These are phyloP conservation scores for Didymosphaeria variabile DNA, from an alignment of 2,329 filamentous ascomycete species.

Conservation along the genomic window DNA sequence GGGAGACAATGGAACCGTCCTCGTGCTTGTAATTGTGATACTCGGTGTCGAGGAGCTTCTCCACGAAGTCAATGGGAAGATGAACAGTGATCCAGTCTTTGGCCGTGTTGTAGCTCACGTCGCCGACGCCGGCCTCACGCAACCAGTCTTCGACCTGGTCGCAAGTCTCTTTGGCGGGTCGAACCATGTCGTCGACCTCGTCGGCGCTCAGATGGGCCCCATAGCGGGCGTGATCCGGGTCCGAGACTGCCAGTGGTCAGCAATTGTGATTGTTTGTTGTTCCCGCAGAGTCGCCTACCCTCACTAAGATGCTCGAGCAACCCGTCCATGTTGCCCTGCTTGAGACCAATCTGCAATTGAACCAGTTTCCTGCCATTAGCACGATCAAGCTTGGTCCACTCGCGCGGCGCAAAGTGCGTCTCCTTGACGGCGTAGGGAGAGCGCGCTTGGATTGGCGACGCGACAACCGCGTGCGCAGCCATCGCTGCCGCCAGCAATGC, in stretches of 20 bases:
- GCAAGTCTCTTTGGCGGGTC: constrained; percentile 62
- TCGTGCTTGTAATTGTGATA: constrained; percentile 62
- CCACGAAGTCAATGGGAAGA: constrained; percentile 61
- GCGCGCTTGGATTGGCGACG: constrained; percentile 50
- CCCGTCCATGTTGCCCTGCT: constrained; percentile 64
- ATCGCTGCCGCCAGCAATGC: constrained; percentile 39
- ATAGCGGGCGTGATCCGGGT: constrained; percentile 63
- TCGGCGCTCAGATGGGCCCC: constrained; percentile 62
- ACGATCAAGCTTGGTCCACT: constrained; percentile 59
- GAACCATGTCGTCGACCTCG: constrained; percentile 64
- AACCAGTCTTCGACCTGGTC: constrained; percentile 66
- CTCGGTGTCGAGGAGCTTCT: constrained; percentile 62
- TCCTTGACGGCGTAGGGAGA: constrained; percentile 65
- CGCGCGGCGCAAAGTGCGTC: constrained; percentile 60
- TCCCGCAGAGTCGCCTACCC: constrained; percentile 43
- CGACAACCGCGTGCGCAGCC: constrained; percentile 40
- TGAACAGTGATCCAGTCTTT: constrained; percentile 67
- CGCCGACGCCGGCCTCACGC: constrained; percentile 59
- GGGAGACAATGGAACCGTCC: constrained; percentile 62
- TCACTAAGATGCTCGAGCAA: constrained; percentile 65
- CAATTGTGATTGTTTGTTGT: not conserved
- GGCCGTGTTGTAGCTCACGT: constrained; percentile 59
- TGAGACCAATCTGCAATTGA: constrained; percentile 66
- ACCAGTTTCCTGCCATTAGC: constrained; percentile 61
- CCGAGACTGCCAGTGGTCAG: constrained; percentile 49